These are phyloP conservation scores for Sarcodon sp. DNA, from an alignment of 768 basidiomycete species.

Conservation along the genomic window DNA sequence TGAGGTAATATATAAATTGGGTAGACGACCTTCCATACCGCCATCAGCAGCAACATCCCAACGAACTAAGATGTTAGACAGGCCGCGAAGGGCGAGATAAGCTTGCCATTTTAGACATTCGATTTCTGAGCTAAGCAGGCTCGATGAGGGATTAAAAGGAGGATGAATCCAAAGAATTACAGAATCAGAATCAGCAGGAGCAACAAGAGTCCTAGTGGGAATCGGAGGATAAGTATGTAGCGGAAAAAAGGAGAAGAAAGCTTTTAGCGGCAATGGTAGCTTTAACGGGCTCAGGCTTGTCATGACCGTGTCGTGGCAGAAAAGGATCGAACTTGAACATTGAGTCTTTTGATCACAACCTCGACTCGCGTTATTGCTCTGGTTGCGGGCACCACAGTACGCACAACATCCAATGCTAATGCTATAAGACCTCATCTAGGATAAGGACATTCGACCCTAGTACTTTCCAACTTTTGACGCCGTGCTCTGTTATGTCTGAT, in stretches of 20 bases:
- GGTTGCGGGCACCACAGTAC: too few relatives aligned
- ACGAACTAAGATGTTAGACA: constrained; percentile 38
- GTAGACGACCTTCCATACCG: constrained; percentile 53
- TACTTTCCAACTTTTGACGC: not conserved
- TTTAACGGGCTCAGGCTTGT: constrained; percentile 4
- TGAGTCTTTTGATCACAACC: too few relatives aligned
- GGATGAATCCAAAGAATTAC: constrained; percentile 59
- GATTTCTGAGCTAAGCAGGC: constrained; percentile 56
- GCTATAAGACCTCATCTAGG: not conserved
- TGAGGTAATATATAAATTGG: constrained; percentile 51
- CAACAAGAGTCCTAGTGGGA: constrained; percentile 7
- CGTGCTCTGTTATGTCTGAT: constrained; percentile 21
- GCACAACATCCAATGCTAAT: too few relatives aligned
- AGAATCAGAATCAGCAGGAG: not conserved
- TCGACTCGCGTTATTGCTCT: too few relatives aligned
- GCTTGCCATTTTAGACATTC: constrained; percentile 91
- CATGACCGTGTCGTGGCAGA: not conserved
- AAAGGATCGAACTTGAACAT: not conserved
- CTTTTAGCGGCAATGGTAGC: constrained; percentile 27
- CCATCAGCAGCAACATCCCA: constrained; percentile 64
- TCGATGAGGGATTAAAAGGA: constrained; percentile 18
- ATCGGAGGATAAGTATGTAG: constrained; percentile 34
- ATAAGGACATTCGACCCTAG: too few relatives aligned
- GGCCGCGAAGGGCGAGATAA: constrained; percentile 56
- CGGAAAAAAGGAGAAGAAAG: constrained; percentile 49